Conservation (phyloP, 352 stramenopile genomes). For the Globisporangium paddicum region DNA sequence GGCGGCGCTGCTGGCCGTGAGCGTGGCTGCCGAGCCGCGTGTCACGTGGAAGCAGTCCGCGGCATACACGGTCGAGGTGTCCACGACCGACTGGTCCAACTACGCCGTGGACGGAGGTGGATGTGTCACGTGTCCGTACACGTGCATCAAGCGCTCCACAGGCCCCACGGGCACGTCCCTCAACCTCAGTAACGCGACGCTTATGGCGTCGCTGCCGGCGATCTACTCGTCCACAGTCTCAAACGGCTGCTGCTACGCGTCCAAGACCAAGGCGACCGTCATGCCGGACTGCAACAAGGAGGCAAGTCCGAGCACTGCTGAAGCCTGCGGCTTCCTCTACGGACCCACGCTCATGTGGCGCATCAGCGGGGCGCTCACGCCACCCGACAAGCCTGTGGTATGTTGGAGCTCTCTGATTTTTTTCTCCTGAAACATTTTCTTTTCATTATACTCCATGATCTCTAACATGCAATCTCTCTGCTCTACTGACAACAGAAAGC, state of each 20-base stretch:
- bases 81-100: constrained; percentile 77
- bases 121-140: constrained; percentile 86
- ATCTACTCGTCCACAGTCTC: constrained; percentile 64
- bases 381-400: constrained; percentile 33
- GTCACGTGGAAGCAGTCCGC: constrained; percentile 72
- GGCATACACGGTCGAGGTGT: constrained; percentile 65
- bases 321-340: constrained; percentile 82
- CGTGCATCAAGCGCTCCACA: constrained; percentile 65
- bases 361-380: constrained; percentile 57
- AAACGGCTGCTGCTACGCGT: constrained; percentile 83
- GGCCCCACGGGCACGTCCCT: constrained; percentile 75
- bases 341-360: constrained; percentile 82
- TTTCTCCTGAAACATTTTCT: too few relatives aligned
- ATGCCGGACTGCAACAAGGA: constrained; percentile 61
- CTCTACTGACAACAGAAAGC: constrained; percentile 21
- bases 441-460: too few relatives aligned
- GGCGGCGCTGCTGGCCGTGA: constrained; percentile 14
- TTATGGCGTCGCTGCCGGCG: constrained; percentile 54
- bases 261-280: constrained; percentile 27
- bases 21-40: constrained; percentile 12
- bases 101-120: constrained; percentile 69
- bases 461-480: background rate
- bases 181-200: constrained; percentile 74
- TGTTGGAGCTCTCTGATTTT: background rate
- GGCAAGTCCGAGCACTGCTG: constrained; percentile 47